A percentile compares a stretch with the other conserved stretches of the same genome.
Evolutionary conservation across 208 protist species (phyloP).

Genomic region (Crithidia mellificae): DNA sequence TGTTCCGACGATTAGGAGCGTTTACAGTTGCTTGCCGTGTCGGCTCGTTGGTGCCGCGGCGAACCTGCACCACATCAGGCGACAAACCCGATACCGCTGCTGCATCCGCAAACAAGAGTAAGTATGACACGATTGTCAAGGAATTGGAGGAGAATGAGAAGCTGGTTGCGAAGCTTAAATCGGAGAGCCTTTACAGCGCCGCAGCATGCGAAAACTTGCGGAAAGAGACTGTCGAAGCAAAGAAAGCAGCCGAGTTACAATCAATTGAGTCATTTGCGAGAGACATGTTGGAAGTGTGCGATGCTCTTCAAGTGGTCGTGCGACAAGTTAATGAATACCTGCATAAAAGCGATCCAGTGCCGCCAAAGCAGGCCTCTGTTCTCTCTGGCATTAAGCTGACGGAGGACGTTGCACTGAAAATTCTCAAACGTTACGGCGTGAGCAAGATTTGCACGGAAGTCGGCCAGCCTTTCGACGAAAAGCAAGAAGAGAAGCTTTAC

Average conservation of each 20-base stretch:
- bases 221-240: conserved; percentile 31
- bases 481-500: conserved; percentile 46
- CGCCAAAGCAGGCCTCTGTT: conserved; percentile 24
- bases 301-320: conserved; percentile 50
- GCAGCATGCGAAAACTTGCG: conserved; percentile 67
- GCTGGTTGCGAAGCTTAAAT: conserved; percentile 38
- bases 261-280: conserved; percentile 51
- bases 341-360: conserved; percentile 13
- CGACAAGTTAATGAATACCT: conserved; percentile 27
- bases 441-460: conserved; percentile 29
- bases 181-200: conserved; percentile 54
- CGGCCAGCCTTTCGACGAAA: conserved; percentile 46
- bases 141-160: conserved; percentile 28
- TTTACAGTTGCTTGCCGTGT: not conserved
- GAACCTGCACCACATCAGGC: conserved; percentile 9
- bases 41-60: not conserved
- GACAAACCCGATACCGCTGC: not conserved
- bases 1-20: conserved; percentile 11
- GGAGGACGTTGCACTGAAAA: conserved; percentile 44
- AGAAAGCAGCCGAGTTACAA: conserved; percentile 35
- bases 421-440: conserved; percentile 52
- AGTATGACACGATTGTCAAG: conserved; percentile 26
- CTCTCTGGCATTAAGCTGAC: conserved; percentile 55
- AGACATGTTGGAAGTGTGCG: conserved; percentile 60
- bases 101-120: conserved; percentile 5